Evolutionary conservation across 1,284 basidiomycete genomes (phyloP), one percentile per base, ranked within the genome.

Genomic region (Trichosporon ovoides): DNA sequence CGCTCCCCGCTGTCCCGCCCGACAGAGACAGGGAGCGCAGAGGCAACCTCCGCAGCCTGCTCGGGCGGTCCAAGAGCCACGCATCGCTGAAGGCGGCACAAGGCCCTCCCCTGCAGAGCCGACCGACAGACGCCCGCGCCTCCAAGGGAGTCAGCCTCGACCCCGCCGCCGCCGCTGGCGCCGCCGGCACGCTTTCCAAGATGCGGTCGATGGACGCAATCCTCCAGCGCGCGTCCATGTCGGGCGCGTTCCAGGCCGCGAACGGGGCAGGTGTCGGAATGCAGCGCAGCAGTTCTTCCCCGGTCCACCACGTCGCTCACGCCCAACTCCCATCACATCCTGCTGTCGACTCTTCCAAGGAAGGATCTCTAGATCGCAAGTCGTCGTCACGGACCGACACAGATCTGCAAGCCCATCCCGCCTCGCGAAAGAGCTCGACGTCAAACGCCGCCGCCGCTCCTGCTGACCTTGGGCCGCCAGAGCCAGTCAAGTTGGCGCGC

Each of bases 161-260:
- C 16, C 43, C 43, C 24, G 14, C 24, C 22, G 16, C 24, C 12
- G 20, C 40, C 16, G 40, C 40, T 3, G 20, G 38, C 12, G 28
- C 43, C 5, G 24, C 43, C 24, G 24, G 43, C 24, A 48, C 43
- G 7, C 43, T 48, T 1, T 31, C 22, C 43, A 48, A 48, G 43
- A 48, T 31, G 24, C 43, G 43, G 16, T 48, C 43, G 43, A 48
- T 48, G 43, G 43, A 48, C 24, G 43, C 43, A 5, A 48, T 48
- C 16, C 43, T 48, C 43, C 43, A 48, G 43, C 43, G 43, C 10
- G 43, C 43, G 24, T 48, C 43, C 16, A 48, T 48, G 43, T 31
- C 43, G 24, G 43, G 43, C 43, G 24, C 43, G 43, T n/a, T 48
- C 22, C 16, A 31, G 7, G 10, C 43, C 10, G 43, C 22, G 1